Evolutionary conservation across 1,139 yeast genomes (phyloP).

Genomic region (Sugiyamaella japonica): DNA sequence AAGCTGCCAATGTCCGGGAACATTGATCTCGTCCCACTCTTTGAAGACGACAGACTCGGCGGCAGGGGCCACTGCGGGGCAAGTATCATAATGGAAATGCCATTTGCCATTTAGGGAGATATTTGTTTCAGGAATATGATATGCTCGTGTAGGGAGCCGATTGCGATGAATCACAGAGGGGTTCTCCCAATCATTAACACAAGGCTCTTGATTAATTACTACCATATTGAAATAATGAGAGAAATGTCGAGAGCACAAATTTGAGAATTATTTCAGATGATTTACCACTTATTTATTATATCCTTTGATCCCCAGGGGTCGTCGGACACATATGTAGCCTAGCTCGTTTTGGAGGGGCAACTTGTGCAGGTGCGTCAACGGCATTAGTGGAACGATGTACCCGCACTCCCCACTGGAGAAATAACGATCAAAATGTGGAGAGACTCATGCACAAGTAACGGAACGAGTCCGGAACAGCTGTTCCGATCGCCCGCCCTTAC

Average conservation of each 20-base stretch:
- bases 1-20: slow-evolving; percentile 44
- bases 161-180: slow-evolving; percentile 22
- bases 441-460: neutral
- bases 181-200: slow-evolving; percentile 23
- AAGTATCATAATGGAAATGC: slow-evolving; percentile 34
- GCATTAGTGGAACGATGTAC: neutral
- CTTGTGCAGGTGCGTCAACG: neutral
- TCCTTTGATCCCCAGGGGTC: neutral
- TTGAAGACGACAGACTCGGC: slow-evolving; percentile 5
- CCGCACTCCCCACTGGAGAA: slow-evolving; percentile 3
- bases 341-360: neutral
- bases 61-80: slow-evolving; percentile 33
- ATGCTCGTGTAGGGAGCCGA: slow-evolving; percentile 27
- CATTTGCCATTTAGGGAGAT: slow-evolving; percentile 38
- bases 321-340: neutral
- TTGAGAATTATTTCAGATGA: neutral
- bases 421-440: neutral
- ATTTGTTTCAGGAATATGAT: slow-evolving; percentile 25
- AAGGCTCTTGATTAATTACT: neutral
- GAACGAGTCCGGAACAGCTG: neutral
- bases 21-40: slow-evolving; percentile 27
- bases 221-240: neutral
- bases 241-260: neutral
- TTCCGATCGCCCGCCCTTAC: neutral
- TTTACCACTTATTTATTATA: neutral